phyloP scores from a whole-genome alignment of 2,329 filamentous ascomycete species.

The Lachnellula arida region DNA sequence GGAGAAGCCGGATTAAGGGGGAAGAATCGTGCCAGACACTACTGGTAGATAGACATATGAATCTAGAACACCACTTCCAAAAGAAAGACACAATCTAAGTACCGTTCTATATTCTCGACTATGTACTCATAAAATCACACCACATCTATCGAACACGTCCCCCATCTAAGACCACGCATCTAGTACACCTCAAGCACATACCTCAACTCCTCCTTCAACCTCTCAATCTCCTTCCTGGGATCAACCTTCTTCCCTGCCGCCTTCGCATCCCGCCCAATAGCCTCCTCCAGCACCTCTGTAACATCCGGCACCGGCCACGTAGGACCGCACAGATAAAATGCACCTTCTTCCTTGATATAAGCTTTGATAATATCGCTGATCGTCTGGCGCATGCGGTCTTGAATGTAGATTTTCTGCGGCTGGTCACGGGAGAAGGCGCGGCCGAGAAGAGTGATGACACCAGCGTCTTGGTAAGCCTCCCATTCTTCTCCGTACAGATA shows the following conservation, averaged over 20 bases:
- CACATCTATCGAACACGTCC: neutral
- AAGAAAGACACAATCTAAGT: neutral
- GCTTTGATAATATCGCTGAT: constrained; percentile 76
- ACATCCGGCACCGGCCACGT: constrained; percentile 99
- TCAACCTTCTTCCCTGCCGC: constrained; percentile 74
- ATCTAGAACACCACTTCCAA: neutral
- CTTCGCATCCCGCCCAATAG: constrained; percentile 72
- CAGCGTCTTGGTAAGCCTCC: constrained; percentile 95
- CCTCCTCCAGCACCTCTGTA: constrained; percentile 88
- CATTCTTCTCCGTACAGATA: constrained; percentile 99
- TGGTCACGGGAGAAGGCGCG: constrained; percentile 95
- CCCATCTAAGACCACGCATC: neutral
- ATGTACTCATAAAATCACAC: neutral
- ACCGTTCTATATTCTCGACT: neutral
- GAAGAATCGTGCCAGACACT: neutral
- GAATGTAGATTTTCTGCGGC: constrained; percentile 98
- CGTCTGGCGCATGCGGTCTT: constrained; percentile 93
- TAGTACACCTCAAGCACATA: constrained; percentile 98
- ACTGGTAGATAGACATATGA: neutral
- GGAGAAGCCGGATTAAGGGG: neutral
- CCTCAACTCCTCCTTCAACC: constrained; percentile 87
- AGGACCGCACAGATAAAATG: constrained; percentile 95
- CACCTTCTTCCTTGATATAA: constrained; percentile 82
- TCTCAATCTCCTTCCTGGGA: constrained; percentile 86
- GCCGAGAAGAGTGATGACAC: constrained; percentile 90